phyloP scores from a whole-genome alignment of 441 rosid genomes.

The Erodium texanum region DNA sequence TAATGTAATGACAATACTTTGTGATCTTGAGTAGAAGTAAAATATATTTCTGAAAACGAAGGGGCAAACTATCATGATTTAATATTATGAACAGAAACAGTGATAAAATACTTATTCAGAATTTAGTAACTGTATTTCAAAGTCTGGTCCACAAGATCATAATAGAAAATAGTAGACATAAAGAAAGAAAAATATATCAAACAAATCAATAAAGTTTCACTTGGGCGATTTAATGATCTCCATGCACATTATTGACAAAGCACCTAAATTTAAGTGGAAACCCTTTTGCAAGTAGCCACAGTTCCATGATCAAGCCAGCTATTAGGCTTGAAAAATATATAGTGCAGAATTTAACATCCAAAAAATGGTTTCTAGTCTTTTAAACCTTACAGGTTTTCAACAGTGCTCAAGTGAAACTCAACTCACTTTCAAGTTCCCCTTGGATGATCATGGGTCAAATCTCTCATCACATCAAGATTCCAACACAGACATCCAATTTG shows the following conservation, averaged over 20 bases:
- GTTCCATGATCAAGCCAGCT: not conserved
- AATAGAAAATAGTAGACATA: not conserved
- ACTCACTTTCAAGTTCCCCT: slow-evolving; percentile 10
- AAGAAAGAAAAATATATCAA: not conserved
- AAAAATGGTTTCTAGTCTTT: not conserved
- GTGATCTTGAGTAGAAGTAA: not conserved
- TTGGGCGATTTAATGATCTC: not conserved
- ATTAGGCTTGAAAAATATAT: not conserved
- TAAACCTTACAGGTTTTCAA: not conserved
- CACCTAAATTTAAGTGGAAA: not conserved
- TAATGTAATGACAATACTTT: not conserved
- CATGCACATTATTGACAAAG: not conserved
- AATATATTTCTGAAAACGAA: not conserved
- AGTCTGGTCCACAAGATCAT: too few species aligned
- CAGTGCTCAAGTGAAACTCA: not conserved
- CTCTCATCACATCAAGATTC: not conserved
- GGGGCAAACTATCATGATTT: not conserved
- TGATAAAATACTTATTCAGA: not conserved
- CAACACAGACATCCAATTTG: not conserved
- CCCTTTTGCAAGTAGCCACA: not conserved
- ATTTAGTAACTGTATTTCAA: not conserved
- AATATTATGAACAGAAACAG: not conserved
- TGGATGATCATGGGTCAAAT: slow-evolving; percentile 18
- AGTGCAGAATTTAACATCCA: not conserved
- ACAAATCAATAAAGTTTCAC: not conserved